phyloP scores from a whole-genome alignment of 73 alveolate species.

The Symbiodinium natans region DNA sequence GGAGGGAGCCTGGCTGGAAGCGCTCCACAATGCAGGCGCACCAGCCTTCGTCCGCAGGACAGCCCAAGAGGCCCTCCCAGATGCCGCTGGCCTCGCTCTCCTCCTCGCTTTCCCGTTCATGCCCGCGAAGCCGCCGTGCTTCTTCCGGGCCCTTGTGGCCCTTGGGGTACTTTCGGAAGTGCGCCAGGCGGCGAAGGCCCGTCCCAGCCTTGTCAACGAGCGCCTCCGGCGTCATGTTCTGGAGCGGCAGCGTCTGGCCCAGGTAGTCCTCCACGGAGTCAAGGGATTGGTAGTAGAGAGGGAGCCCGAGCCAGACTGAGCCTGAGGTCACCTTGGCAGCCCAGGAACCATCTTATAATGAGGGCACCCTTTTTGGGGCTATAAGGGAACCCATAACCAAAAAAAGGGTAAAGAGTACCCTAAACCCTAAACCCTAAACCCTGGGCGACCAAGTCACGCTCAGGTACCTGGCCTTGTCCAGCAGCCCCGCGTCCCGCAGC shows the following conservation, averaged over 20 bases:
- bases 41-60: constrained; percentile 24
- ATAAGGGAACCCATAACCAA: too few species aligned
- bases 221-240: constrained; percentile 4
- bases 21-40: constrained; percentile 85
- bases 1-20: constrained; percentile 32
- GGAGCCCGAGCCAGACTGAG: constrained; percentile 32
- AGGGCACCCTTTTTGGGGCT: too few species aligned
- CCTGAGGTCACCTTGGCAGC: neutral
- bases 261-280: constrained; percentile 42
- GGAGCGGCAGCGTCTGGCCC: constrained; percentile 34
- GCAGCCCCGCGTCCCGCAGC: constrained; percentile 35
- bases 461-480: constrained; percentile 76
- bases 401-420: neutral
- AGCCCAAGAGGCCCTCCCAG: neutral
- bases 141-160: constrained; percentile 10
- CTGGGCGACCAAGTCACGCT: constrained; percentile 15
- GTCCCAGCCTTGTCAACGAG: neutral
- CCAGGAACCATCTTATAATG: too few species aligned
- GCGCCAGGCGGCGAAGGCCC: constrained; percentile 22
- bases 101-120: too few species aligned
- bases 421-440: neutral
- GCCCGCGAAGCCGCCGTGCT: neutral
- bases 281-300: constrained; percentile 68
- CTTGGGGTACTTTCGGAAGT: constrained; percentile 50
- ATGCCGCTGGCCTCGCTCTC: too few species aligned